Base-by-base conservation (phyloP, 140 eudicot genomes). In the Bidens hawaiensis region DNA sequence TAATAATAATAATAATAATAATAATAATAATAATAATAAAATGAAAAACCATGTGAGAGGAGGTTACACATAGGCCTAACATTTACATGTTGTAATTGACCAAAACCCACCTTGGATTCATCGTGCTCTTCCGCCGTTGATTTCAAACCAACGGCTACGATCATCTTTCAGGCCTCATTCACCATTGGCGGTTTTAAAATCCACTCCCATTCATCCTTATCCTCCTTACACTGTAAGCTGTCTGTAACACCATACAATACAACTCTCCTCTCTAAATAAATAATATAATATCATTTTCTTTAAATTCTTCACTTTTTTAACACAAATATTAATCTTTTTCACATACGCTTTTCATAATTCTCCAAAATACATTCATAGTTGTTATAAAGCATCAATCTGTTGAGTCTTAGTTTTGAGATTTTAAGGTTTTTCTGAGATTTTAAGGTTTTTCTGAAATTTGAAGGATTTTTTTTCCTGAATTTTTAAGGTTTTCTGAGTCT, bases 111-210 rank as follows among this genome's bases (percentile, higher is more conserved):
- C 65, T 71, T 27, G 71, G 26, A 52, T 71, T 41, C 76, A 48
- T 41, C 76, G 64, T 55, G n/a, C 71, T 36, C 43, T 22, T 22
- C 36, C 36, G 22, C 58, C 60, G 6, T 70, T 49, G 40, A 61
- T 40, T 13, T 17, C 54, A 34, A 62, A 36, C 33, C 64, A 61
- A 71, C 22, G 57, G 64, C 76, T 27, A 4, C 28, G 47, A 71
- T 60, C 69, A 49, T 34, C 46, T 57, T 30, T 42, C 38, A 22
- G 57, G 22, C 60, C 59, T 61, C 19, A 51, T 38, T 33, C 53
- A 34, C 51, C 75, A 70, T 47, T 70, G 68, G 75, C 75, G 61
- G 42, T 59, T 50, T 69, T 46, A n/a, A n/a, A n/a, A 38, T 62
- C 25, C 17, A 38, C 46, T 30, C 26, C 57, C 65, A 27, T 18